phyloP scores from a whole-genome alignment of 1,139 yeast species.

The Geotrichum candidum region DNA sequence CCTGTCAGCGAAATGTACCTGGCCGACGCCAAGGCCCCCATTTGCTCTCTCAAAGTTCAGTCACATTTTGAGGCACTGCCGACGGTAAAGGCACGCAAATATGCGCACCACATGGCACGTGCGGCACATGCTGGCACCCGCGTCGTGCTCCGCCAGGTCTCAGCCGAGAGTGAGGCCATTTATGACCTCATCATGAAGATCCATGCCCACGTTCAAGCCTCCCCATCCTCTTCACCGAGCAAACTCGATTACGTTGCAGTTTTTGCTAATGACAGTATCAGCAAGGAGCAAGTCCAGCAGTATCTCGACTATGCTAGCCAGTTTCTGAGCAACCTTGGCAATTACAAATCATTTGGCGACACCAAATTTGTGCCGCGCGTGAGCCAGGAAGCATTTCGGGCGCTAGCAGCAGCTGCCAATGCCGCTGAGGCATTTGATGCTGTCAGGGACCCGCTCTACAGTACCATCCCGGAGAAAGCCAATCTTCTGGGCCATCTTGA shows the following conservation, averaged over 20 bases:
- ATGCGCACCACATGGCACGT: slow-evolving; percentile 62
- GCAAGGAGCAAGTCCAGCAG: slow-evolving; percentile 27
- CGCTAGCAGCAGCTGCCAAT: slow-evolving; percentile 22
- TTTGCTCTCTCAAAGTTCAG: slow-evolving; percentile 30
- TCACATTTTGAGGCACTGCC: slow-evolving; percentile 44
- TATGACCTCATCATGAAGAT: slow-evolving; percentile 60
- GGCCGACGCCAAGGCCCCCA: slow-evolving; percentile 49
- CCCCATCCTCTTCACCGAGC: slow-evolving; percentile 42
- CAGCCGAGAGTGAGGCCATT: slow-evolving; percentile 71
- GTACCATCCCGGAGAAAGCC: slow-evolving; percentile 41
- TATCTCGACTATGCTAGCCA: slow-evolving; percentile 78
- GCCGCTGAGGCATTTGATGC: slow-evolving; percentile 40
- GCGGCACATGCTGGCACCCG: slow-evolving; percentile 82
- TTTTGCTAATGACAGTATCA: background rate
- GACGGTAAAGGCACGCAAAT: slow-evolving; percentile 50
- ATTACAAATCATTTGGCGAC: slow-evolving; percentile 86
- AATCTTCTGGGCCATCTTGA: slow-evolving; percentile 72
- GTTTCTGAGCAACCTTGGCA: slow-evolving; percentile 74
- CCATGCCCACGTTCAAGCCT: slow-evolving; percentile 46
- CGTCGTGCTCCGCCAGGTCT: slow-evolving; percentile 72
- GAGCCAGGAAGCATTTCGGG: slow-evolving; percentile 32
- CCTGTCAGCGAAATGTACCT: slow-evolving; percentile 1
- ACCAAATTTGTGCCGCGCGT: slow-evolving; percentile 72
- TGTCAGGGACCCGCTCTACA: slow-evolving; percentile 48
- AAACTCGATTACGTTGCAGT: background rate